phyloP scores from a whole-genome alignment of 2,329 filamentous ascomycete species.

The Sphaerostilbella broomeana region DNA sequence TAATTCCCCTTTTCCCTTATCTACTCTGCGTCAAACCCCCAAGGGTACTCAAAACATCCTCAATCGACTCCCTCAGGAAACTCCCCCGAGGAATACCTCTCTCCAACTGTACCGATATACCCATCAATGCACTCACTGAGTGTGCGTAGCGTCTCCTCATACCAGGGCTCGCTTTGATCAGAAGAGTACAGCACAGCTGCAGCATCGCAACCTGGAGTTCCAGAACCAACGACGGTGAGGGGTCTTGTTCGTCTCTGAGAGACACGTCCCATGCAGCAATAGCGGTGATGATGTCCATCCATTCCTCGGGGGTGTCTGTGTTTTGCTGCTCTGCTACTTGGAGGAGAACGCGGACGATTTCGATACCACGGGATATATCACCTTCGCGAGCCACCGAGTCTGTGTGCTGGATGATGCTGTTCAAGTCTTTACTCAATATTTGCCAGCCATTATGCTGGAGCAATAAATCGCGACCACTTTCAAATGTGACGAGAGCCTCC shows the following conservation, averaged over 20 bases:
- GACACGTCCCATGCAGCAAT: constrained; percentile 43
- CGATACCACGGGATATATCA: constrained; percentile 41
- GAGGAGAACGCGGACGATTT: constrained; percentile 51
- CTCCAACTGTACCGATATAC: constrained; percentile 39
- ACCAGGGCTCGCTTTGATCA: constrained; percentile 39
- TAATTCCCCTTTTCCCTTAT: not conserved
- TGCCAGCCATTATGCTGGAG: constrained; percentile 48
- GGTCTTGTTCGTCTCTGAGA: constrained; percentile 28
- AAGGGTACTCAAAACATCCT: constrained; percentile 37
- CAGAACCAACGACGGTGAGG: constrained; percentile 21
- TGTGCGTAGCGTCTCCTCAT: constrained; percentile 45
- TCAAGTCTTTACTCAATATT: constrained; percentile 44
- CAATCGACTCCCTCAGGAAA: constrained; percentile 35
- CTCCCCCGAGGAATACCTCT: constrained; percentile 24
- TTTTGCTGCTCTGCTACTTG: constrained; percentile 43
- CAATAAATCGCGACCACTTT: constrained; percentile 42
- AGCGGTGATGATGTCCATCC: constrained; percentile 49
- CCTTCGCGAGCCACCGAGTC: constrained; percentile 20
- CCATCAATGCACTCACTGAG: constrained; percentile 44
- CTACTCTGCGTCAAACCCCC: constrained; percentile 13
- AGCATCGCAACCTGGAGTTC: constrained; percentile 49
- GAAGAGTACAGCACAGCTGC: constrained; percentile 49
- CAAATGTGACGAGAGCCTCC: constrained; percentile 48
- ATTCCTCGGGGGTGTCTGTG: constrained; percentile 42
- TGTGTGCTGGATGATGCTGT: constrained; percentile 33